A percentile compares a stretch with the other conserved stretches of the same genome.
These are phyloP conservation scores for Phytopythium ostracodes DNA, from an alignment of 352 stramenopile species.

Conservation along the genomic window DNA sequence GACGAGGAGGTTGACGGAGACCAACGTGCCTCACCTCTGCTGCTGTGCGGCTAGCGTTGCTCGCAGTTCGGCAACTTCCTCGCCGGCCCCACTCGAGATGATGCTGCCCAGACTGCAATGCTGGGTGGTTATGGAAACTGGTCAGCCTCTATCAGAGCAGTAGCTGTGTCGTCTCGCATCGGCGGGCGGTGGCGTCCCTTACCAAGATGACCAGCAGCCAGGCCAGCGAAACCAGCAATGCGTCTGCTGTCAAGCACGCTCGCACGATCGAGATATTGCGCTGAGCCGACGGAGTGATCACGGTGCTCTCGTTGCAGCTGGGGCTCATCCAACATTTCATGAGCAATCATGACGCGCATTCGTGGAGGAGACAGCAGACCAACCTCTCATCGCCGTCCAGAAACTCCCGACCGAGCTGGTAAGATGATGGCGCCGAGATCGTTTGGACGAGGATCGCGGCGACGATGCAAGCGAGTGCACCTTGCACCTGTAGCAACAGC, in stretches of 20 bases:
- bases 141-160: background rate
- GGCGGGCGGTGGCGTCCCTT: too few species aligned
- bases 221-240: conserved; percentile 33
- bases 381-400: conserved; percentile 36
- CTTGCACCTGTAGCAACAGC: conserved; percentile 22
- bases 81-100: background rate
- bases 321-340: background rate
- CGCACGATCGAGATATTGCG: conserved; percentile 21
- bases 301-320: conserved; percentile 22
- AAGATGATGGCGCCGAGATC: conserved; percentile 35
- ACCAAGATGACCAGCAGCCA: conserved; percentile 61
- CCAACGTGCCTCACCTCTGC: background rate
- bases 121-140: background rate
- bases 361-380: background rate
- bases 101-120: background rate
- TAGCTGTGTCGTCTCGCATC: background rate
- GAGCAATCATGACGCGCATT: background rate
- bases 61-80: background rate
- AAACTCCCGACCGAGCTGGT: conserved; percentile 36
- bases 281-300: conserved; percentile 16
- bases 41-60: background rate
- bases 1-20: background rate
- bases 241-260: conserved; percentile 32
- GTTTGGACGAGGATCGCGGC: conserved; percentile 33
- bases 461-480: conserved; percentile 21